Base-by-base conservation (phyloP, 2,329 filamentous ascomycete genomes). In the Penicillium sp. region DNA sequence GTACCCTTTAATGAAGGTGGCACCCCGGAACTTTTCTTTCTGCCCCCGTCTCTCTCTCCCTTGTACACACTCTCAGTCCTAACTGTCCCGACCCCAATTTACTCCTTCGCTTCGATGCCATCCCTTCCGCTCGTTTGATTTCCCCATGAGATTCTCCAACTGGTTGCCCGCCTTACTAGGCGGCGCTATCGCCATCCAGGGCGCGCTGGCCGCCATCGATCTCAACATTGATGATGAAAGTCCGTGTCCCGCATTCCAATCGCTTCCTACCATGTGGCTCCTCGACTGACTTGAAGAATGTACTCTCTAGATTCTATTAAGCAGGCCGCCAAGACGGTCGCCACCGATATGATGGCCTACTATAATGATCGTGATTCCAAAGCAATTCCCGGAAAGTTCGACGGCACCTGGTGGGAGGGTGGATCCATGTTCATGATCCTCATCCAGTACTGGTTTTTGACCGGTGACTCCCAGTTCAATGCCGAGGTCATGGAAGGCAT, bases 361-460 rank as follows among this genome's bases (percentile, higher is more conserved):
- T 72, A 72, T 48, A 59, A 65, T 26, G 60, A 62, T 34, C 69
- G 69, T 23, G 54, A 67, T 26, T 62, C 64, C 10, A 68, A 67
- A 18, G 57, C 65, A 35, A 64, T 69, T 1, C 69, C 69, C n/a
- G 69, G 69, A 36, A 65, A 70, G 42, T 50, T 72, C 3, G 60
- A 63, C 20, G 68, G 62, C 18, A 69, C 67, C 13, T 67, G 69
- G 63, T 89, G 82, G 87, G 85, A 86, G 69, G 84, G 76, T 9
- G 86, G 86, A 42, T 85, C 85, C 46, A 81, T 90, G 74, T 80
- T 79, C 59, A 78, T 77, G 48, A 75, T 84, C 2, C 72, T 93
- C 52, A 75, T 94, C 43, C 86, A 93, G 60, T 93, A 93, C 66
- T 94, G 87, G 86, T 86, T 84, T 63, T 87, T 88, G 64, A 91